Evolutionary conservation across 768 basidiomycete species (phyloP).

Genomic region (Myochromella boudieri): DNA sequence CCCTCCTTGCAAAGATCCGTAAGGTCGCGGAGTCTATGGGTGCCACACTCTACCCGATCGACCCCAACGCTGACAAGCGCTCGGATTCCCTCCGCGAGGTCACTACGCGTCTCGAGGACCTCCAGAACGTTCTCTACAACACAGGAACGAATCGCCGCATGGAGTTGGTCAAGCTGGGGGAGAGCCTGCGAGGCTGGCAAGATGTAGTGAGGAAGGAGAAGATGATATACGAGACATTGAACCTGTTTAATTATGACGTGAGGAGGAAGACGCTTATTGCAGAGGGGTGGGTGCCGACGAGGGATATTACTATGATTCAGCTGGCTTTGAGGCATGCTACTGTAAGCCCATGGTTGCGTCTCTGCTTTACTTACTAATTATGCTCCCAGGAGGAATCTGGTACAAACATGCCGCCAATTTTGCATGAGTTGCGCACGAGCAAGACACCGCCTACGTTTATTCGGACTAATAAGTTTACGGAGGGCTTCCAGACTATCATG

Average conservation of each 20-base stretch:
- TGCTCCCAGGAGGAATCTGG: constrained; percentile 77
- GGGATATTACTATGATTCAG: constrained; percentile 88
- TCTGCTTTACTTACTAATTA: constrained; percentile 21
- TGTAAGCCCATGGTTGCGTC: too few species aligned
- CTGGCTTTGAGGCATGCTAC: constrained; percentile 86
- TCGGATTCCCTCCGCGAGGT: constrained; percentile 89
- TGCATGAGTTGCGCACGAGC: constrained; percentile 85
- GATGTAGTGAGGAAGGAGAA: constrained; percentile 96
- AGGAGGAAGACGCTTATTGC: constrained; percentile 93
- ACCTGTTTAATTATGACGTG: constrained; percentile 93
- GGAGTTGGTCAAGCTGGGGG: constrained; percentile 83
- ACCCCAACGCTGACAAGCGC: constrained; percentile 91
- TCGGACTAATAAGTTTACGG: constrained; percentile 93
- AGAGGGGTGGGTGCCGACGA: constrained; percentile 95
- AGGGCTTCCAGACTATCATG: constrained; percentile 97
- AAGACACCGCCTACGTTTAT: constrained; percentile 96
- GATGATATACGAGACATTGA: constrained; percentile 92
- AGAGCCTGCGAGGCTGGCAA: constrained; percentile 85
- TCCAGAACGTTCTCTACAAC: constrained; percentile 86
- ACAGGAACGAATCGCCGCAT: constrained; percentile 80
- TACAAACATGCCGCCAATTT: constrained; percentile 87
- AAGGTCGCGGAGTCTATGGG: constrained; percentile 99
- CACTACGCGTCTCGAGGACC: constrained; percentile 83
- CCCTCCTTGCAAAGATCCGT: constrained; percentile 92
- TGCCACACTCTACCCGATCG: constrained; percentile 94